phyloP scores from a whole-genome alignment of 1,139 yeast genomes.

The Lodderomyces orthopsilosis region DNA sequence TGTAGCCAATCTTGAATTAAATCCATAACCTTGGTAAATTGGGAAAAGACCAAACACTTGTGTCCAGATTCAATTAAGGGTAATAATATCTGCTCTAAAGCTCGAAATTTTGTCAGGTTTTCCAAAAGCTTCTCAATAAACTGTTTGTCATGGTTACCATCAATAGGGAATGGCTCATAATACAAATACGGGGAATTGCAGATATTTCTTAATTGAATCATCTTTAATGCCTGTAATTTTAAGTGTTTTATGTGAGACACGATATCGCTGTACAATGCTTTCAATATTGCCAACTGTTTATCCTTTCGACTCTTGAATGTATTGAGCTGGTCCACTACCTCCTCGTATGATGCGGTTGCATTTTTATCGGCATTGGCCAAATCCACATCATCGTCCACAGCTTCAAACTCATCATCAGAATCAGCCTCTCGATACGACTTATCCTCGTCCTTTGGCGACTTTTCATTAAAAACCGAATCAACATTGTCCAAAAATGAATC shows the following conservation, averaged over 20 bases:
- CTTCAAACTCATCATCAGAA: slow-evolving; percentile 21
- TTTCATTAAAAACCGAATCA: neutral
- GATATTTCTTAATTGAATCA: slow-evolving; percentile 80
- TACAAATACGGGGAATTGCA: slow-evolving; percentile 85
- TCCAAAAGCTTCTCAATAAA: slow-evolving; percentile 35
- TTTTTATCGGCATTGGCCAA: neutral
- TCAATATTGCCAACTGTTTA: slow-evolving; percentile 18
- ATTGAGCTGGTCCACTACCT: slow-evolving; percentile 6
- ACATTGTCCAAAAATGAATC: slow-evolving; percentile 36
- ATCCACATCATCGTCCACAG: slow-evolving; percentile 7
- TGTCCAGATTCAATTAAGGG: slow-evolving; percentile 48
- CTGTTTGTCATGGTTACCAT: slow-evolving; percentile 13
- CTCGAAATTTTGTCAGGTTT: slow-evolving; percentile 69
- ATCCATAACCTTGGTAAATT: slow-evolving; percentile 77
- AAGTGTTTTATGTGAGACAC: slow-evolving; percentile 22
- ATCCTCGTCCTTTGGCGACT: neutral
- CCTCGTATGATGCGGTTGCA: slow-evolving; percentile 10
- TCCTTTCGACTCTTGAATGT: slow-evolving; percentile 5
- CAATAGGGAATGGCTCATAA: slow-evolving; percentile 68
- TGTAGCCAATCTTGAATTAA: slow-evolving; percentile 65
- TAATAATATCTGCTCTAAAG: slow-evolving; percentile 61
- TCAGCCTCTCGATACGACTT: slow-evolving; percentile 23
- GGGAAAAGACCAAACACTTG: slow-evolving; percentile 77
- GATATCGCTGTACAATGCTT: slow-evolving; percentile 18
- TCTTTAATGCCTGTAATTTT: slow-evolving; percentile 51